These are phyloP conservation scores for Diaporthe caulivora DNA, from an alignment of 2,329 filamentous ascomycete species.

Conservation along the genomic window DNA sequence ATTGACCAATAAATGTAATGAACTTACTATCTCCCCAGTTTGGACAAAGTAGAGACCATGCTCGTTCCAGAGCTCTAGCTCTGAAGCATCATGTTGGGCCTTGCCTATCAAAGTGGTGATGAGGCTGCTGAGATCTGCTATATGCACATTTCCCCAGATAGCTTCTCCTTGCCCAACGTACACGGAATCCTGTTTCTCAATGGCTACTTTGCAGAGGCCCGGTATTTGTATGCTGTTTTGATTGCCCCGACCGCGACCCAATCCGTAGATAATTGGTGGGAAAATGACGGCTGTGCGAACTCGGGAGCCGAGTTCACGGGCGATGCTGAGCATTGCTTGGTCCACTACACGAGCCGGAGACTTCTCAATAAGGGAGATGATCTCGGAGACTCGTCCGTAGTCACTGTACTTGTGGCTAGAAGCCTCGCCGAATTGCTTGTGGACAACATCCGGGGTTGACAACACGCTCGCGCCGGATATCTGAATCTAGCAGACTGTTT, in stretches of 20 bases:
- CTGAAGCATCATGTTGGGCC: background rate
- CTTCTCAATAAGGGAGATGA: background rate
- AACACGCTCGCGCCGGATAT: slow-evolving; percentile 2
- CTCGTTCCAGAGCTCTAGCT: background rate
- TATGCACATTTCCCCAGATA: slow-evolving; percentile 2
- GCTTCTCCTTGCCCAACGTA: background rate
- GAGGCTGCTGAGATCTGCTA: slow-evolving; percentile 1
- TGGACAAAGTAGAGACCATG: background rate
- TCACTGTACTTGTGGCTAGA: background rate
- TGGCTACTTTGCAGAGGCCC: slow-evolving; percentile 4
- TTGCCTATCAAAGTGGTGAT: background rate
- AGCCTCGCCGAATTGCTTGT: slow-evolving; percentile 13
- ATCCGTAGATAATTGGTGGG: background rate
- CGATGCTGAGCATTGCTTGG: slow-evolving; percentile 4
- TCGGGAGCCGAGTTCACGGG: background rate
- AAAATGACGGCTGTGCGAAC: slow-evolving; percentile 1
- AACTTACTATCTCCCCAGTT: background rate
- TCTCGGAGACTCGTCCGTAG: background rate
- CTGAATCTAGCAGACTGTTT: slow-evolving; percentile 3
- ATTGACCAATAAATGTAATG: too few relatives aligned
- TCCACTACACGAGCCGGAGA: background rate
- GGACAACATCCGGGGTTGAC: background rate
- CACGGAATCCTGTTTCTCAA: background rate
- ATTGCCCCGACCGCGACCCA: background rate
- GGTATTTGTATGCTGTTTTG: background rate